These are phyloP conservation scores for Climacium dendroides DNA, from an alignment of 225 moss, liverwort and hornwort genomes.

Conservation along the genomic window DNA sequence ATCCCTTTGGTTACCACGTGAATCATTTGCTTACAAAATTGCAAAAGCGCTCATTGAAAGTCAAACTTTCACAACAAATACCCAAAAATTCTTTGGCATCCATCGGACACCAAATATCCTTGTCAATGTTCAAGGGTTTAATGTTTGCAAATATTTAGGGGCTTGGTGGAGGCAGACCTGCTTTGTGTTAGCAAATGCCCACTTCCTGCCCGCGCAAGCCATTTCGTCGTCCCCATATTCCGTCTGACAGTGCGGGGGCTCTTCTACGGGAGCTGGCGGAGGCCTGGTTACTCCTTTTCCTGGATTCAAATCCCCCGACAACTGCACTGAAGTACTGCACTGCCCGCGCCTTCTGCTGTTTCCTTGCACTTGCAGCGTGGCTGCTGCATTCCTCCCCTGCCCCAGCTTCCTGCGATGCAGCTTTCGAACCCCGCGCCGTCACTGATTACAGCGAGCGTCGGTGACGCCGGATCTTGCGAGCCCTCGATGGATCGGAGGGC, in stretches of 20 bases:
- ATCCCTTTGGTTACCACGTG: too few species aligned
- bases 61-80: too few species aligned
- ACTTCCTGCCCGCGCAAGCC: too few species aligned
- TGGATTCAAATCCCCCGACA: background rate
- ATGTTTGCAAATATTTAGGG: too few species aligned
- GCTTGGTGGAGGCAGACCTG: too few species aligned
- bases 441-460: background rate
- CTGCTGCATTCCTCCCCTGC: background rate
- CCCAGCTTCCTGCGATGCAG: background rate
- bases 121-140: too few species aligned
- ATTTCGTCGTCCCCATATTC: background rate
- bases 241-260: background rate
- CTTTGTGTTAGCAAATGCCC: too few species aligned
- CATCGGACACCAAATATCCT: too few species aligned
- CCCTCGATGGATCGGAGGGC: background rate
- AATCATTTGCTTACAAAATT: too few species aligned
- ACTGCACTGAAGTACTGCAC: background rate
- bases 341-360: background rate
- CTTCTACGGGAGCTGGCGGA: background rate
- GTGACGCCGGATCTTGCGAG: background rate
- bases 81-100: too few species aligned
- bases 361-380: background rate
- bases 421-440: background rate
- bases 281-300: background rate
- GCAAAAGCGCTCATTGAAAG: too few species aligned